Conservation (phyloP, 352 stramenopile genomes). For the Peronospora farinosa region DNA sequence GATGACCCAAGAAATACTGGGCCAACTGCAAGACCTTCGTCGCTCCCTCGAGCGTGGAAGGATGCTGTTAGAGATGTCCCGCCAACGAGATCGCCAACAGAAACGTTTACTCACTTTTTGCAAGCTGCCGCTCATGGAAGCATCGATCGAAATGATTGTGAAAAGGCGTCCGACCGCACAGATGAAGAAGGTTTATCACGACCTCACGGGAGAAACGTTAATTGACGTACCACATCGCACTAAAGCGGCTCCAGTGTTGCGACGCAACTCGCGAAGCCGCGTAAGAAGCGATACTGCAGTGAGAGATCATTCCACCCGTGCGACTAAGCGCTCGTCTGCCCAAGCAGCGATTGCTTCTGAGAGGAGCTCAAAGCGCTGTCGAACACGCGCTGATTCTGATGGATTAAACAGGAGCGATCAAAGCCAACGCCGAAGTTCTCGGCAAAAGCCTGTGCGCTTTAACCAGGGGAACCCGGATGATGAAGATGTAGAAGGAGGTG, state of each 20-base stretch:
- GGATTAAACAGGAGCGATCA: constrained; percentile 9
- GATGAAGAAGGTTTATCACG: constrained; percentile 68
- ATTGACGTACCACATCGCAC: constrained; percentile 40
- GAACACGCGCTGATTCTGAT: constrained; percentile 24
- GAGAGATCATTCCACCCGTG: constrained; percentile 10
- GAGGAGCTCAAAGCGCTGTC: constrained; percentile 25
- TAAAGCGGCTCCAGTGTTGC: constrained; percentile 15
- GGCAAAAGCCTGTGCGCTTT: constrained; percentile 20
- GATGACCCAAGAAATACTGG: constrained; percentile 70
- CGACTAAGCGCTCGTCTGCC: constrained; percentile 11
- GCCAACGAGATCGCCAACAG: constrained; percentile 79
- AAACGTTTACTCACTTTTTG: constrained; percentile 67
- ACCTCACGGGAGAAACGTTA: constrained; percentile 52
- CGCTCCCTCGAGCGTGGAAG: constrained; percentile 71
- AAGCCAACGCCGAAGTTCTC: constrained; percentile 15
- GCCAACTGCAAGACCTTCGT: constrained; percentile 67
- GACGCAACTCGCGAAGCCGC: constrained; percentile 18
- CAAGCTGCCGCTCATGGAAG: constrained; percentile 54
- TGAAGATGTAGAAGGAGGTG: constrained; percentile 11
- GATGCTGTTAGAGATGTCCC: constrained; percentile 82
- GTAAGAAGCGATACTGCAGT: constrained; percentile 17
- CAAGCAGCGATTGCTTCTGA: constrained; percentile 11
- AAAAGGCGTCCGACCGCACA: constrained; percentile 59
- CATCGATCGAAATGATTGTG: constrained; percentile 64
- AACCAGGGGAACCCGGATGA: constrained; percentile 14